Base-by-base conservation (phyloP, 176 grass and related monocot species). In the Rhipidocladum racemiflorum region DNA sequence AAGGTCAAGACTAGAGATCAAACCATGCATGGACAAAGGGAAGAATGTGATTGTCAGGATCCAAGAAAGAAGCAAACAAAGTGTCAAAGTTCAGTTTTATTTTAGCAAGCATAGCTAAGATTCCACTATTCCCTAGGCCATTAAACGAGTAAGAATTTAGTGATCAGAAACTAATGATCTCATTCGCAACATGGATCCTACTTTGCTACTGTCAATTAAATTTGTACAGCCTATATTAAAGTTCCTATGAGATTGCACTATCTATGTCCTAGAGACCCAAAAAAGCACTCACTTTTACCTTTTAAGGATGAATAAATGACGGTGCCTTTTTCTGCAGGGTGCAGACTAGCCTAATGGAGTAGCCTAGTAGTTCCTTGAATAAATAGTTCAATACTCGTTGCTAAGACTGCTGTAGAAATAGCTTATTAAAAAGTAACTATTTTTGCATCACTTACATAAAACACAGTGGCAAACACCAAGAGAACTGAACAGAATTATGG, bases 41-140 rank as follows among this genome's bases (percentile, higher is more conserved):
- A 89, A 76, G 70, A 85, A 89, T 80, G 43, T 53, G 51, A 42
- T 34, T 28, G 20, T 43, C 5, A 44, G 34, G 24, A 36, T 76
- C 69, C 77, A 85, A 68, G 29, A 88, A 75, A 61, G 50, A 84
- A 69, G 62, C 24, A 61, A 70, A 81, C 24, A 55, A 80, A 60
- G 50, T 68, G 8, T 32, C 59, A 61, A 45, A 85, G 11, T 70
- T 27, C 54, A 45, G 11, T 79, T 61, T 79, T 85, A 70, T 64
- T 72, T 76, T 75, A 76, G 49, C 30, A 79, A 50, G 61, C 40
- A 30, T 78, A 88, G 48, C 46, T 61, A 68, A 16, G n/a, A 25
- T 71, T 61, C 39, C 51, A 85, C 63, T 81, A 81, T 20, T 24
- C 11, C 36, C 7, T 63, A 82, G 61, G 39, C 40, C 24, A 44